phyloP scores from a whole-genome alignment of 306 rosid genomes.

The Luffa aegyptiaca region DNA sequence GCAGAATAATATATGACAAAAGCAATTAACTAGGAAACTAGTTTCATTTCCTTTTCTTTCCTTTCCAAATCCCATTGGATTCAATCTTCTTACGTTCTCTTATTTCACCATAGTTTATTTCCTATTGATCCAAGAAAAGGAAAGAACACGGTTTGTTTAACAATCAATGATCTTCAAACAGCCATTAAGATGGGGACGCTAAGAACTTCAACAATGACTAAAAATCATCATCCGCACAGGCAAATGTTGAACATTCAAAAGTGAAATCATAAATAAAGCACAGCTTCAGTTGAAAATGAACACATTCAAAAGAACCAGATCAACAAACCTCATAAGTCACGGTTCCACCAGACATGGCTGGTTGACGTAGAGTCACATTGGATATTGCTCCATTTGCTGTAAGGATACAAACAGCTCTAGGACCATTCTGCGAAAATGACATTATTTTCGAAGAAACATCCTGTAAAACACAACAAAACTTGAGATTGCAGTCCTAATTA shows the following conservation, averaged over 20 bases:
- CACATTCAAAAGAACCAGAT: background rate
- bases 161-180: background rate
- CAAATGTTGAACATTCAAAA: background rate
- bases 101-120: background rate
- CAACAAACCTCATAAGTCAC: conserved; percentile 64
- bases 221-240: background rate
- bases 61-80: background rate
- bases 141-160: background rate
- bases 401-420: conserved; percentile 45
- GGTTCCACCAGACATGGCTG: conserved; percentile 55
- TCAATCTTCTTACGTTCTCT: background rate
- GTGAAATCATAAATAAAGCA: background rate
- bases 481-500: background rate
- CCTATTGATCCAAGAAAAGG: background rate
- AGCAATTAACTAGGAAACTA: background rate
- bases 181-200: background rate
- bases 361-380: conserved; percentile 64
- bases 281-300: background rate
- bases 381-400: conserved; percentile 70
- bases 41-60: background rate
- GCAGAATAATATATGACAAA: background rate
- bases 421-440: conserved; percentile 47
- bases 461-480: conserved; percentile 25
- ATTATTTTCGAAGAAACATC: conserved; percentile 41
- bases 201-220: background rate